Evolutionary conservation across 179 eudicot species (phyloP).

Genomic region (Amaranthus tricolor): DNA sequence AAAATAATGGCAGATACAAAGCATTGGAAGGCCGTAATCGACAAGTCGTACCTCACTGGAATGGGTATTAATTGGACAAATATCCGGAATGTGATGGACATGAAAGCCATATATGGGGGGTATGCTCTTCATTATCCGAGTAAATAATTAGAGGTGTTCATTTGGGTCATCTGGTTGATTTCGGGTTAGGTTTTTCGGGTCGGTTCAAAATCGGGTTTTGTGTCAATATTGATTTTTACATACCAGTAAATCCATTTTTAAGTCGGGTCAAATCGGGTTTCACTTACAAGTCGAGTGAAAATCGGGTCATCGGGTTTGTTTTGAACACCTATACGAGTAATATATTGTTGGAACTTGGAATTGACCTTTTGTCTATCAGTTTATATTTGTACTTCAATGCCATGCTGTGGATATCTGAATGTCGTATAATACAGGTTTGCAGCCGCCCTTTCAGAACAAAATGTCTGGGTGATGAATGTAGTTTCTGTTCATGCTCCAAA

Average conservation of each 20-base stretch:
- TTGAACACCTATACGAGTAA: too few relatives aligned
- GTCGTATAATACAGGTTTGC: constrained; percentile 65
- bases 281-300: too few relatives aligned
- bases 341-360: not conserved
- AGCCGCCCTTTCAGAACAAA: constrained; percentile 73
- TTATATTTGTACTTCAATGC: not conserved
- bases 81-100: constrained; percentile 91
- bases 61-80: constrained; percentile 88
- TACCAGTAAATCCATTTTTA: too few relatives aligned
- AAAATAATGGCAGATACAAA: constrained; percentile 70
- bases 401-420: constrained; percentile 7
- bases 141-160: not conserved
- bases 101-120: constrained; percentile 97
- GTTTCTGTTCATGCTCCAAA: constrained; percentile 89
- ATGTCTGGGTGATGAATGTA: constrained; percentile 97
- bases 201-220: too few relatives aligned
- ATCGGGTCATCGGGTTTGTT: too few relatives aligned
- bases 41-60: constrained; percentile 80
- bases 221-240: too few relatives aligned
- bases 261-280: too few relatives aligned
- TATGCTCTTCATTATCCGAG: constrained; percentile 28
- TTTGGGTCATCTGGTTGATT: not conserved
- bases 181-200: too few relatives aligned
- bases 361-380: not conserved
- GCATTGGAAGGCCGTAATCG: constrained; percentile 85